phyloP scores from a whole-genome alignment of 2,329 filamentous ascomycete genomes.

The Nothomitra cinnamomea region DNA sequence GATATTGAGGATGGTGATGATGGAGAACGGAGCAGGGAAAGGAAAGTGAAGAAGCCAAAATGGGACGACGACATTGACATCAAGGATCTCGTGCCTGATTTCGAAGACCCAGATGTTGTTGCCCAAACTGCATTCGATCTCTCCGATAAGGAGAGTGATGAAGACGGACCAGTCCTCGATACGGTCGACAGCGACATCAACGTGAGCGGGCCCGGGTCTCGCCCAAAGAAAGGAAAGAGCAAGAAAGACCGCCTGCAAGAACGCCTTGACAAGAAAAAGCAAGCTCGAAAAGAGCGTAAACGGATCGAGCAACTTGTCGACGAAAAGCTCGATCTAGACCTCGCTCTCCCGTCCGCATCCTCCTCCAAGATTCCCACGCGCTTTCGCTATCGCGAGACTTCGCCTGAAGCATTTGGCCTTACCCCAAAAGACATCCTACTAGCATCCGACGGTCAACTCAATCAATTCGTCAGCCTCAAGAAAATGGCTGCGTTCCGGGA shows the following conservation, averaged over 20 bases:
- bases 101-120: conserved; percentile 43
- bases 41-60: conserved; percentile 64
- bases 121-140: conserved; percentile 35
- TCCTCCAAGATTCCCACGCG: conserved; percentile 31
- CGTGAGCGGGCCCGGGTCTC: conserved; percentile 19
- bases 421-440: conserved; percentile 83
- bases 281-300: conserved; percentile 62
- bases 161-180: conserved; percentile 16
- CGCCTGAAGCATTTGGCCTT: conserved; percentile 75
- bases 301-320: conserved; percentile 80
- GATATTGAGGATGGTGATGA: conserved; percentile 27
- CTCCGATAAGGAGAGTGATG: conserved; percentile 34
- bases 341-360: conserved; percentile 35
- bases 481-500: conserved; percentile 86
- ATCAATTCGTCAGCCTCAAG: conserved; percentile 84
- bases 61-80: conserved; percentile 99
- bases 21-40: conserved; percentile 32
- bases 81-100: conserved; percentile 76
- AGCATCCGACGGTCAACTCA: conserved; percentile 69
- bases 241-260: conserved; percentile 29
- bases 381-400: conserved; percentile 92
- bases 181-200: conserved; percentile 23
- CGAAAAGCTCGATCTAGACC: conserved; percentile 57
- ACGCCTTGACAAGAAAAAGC: conserved; percentile 43
- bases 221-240: conserved; percentile 26